Evolutionary conservation across 2,329 filamentous ascomycete species (phyloP).

Genomic region (Zasmidium cellare): DNA sequence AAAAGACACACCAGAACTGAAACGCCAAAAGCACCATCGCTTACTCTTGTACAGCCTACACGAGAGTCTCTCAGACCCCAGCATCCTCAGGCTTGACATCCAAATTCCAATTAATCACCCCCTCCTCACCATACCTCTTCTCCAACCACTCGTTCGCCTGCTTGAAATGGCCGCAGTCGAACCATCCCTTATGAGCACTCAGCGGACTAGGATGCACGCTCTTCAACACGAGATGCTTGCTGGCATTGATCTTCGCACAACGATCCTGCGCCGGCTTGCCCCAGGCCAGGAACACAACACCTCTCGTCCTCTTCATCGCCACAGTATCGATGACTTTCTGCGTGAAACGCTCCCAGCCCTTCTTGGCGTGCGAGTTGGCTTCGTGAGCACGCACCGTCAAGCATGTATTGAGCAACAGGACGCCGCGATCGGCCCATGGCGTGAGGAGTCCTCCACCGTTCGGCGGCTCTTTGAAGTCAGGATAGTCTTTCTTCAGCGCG

Average conservation of each 20-base stretch:
- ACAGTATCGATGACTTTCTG: constrained; percentile 89
- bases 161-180: constrained; percentile 71
- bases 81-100: constrained; percentile 47
- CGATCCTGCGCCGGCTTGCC: constrained; percentile 80
- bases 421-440: constrained; percentile 90
- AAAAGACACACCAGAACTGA: neutral
- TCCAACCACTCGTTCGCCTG: constrained; percentile 83
- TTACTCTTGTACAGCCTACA: neutral
- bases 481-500: constrained; percentile 84
- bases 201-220: constrained; percentile 92
- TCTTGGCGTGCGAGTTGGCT: constrained; percentile 79
- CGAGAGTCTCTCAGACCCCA: constrained; percentile 33
- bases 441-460: constrained; percentile 80
- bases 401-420: constrained; percentile 91
- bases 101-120: constrained; percentile 78
- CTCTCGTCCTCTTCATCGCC: constrained; percentile 70
- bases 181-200: constrained; percentile 76
- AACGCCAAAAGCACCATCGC: neutral
- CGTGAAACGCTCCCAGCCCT: constrained; percentile 92
- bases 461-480: constrained; percentile 70
- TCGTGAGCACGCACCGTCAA: constrained; percentile 89
- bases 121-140: constrained; percentile 73
- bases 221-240: constrained; percentile 78
- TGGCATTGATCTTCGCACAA: constrained; percentile 69
- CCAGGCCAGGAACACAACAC: constrained; percentile 96